Evolutionary conservation across 495 filamentous ascomycete genomes (phyloP).

Genomic region (Penicillium fimorum): DNA sequence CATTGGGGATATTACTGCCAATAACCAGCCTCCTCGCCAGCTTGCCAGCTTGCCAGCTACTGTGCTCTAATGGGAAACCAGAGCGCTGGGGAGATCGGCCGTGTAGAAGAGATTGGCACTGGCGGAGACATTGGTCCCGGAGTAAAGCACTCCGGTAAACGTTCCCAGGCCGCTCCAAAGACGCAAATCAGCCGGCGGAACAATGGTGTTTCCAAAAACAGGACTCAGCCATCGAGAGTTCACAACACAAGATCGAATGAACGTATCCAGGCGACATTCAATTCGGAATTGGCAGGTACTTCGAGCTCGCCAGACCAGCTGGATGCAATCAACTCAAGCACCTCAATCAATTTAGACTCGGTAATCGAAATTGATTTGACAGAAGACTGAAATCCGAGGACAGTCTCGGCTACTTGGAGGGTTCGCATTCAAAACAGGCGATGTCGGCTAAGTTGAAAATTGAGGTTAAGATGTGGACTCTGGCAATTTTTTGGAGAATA

Average conservation of each 20-base stretch:
- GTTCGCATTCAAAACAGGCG: background rate
- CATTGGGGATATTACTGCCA: background rate
- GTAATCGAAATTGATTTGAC: background rate
- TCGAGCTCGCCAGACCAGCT: background rate
- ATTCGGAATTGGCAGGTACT: background rate
- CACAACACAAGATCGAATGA: background rate
- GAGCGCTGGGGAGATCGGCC: background rate
- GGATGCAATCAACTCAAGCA: background rate
- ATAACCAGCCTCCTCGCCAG: background rate
- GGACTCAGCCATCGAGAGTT: background rate
- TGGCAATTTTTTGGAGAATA: background rate
- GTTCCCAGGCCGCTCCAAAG: background rate
- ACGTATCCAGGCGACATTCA: background rate
- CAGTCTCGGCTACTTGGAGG: background rate
- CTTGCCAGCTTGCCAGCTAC: background rate
- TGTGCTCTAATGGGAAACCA: background rate
- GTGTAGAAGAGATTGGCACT: background rate
- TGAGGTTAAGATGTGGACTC: background rate
- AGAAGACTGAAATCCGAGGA: background rate
- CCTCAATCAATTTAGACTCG: background rate
- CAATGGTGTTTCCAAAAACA: background rate
- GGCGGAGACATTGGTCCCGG: background rate
- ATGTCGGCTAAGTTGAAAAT: background rate
- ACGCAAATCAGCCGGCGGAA: background rate
- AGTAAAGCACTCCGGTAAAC: background rate